These are phyloP conservation scores for Scheffersomyces lignosus DNA, from an alignment of 805 yeast genomes.

Conservation along the genomic window DNA sequence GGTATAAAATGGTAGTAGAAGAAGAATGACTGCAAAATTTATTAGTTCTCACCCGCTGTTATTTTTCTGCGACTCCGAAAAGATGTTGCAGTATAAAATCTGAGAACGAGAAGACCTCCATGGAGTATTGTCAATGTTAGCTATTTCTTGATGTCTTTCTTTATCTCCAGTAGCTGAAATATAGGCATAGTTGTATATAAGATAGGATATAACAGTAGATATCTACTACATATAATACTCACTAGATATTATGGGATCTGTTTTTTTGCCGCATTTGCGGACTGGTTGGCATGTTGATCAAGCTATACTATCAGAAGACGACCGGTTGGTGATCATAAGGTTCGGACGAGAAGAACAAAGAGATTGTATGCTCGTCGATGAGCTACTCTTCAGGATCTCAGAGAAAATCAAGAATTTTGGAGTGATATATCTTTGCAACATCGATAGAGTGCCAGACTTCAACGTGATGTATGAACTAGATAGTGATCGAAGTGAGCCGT, in stretches of 20 bases:
- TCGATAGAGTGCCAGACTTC: constrained; percentile 86
- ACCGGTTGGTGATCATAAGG: constrained; percentile 80
- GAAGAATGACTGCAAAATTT: too few relatives aligned
- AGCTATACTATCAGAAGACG: constrained; percentile 89
- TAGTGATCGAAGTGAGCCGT: constrained; percentile 56
- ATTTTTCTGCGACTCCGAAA: too few relatives aligned
- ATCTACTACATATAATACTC: too few relatives aligned
- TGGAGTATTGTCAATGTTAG: too few relatives aligned
- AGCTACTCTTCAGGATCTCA: constrained; percentile 71
- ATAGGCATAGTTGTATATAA: too few relatives aligned
- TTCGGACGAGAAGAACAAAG: constrained; percentile 80
- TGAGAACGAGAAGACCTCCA: too few relatives aligned
- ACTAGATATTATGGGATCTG: constrained; percentile 61
- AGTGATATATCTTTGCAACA: constrained; percentile 84
- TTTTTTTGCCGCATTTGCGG: constrained; percentile 74
- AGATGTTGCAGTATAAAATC: too few relatives aligned
- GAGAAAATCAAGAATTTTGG: constrained; percentile 88
- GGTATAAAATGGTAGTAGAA: too few relatives aligned
- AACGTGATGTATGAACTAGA: constrained; percentile 83
- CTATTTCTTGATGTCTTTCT: too few relatives aligned
- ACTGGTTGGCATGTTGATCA: constrained; percentile 98
- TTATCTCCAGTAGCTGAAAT: too few relatives aligned
- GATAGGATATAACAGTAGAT: background rate
- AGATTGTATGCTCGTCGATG: constrained; percentile 91
- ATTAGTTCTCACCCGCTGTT: too few relatives aligned